phyloP scores from a whole-genome alignment of 2,329 filamentous ascomycete genomes.

The Pseudopyrenochaeta lycopersici region DNA sequence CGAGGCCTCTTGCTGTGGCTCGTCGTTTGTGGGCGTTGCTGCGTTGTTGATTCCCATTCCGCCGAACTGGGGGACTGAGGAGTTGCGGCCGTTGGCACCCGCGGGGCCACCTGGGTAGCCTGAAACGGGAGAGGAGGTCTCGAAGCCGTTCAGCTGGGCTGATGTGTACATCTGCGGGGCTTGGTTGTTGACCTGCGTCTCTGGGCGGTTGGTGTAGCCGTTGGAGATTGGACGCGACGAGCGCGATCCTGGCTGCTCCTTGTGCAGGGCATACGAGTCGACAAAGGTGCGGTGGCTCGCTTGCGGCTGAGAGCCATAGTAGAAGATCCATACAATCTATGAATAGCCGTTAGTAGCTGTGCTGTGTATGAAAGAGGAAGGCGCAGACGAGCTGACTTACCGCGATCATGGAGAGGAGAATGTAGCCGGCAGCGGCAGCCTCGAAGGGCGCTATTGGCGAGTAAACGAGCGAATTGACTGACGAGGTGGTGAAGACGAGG shows the following conservation, averaged over 20 bases:
- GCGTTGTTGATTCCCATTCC: slow-evolving; percentile 35
- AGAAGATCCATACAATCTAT: slow-evolving; percentile 98
- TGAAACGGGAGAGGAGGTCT: slow-evolving; percentile 88
- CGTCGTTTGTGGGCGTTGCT: slow-evolving; percentile 54
- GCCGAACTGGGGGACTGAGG: slow-evolving; percentile 59
- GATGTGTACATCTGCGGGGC: slow-evolving; percentile 98
- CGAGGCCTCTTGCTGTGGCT: slow-evolving; percentile 73
- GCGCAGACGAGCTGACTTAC: slow-evolving; percentile 63
- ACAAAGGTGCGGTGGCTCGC: slow-evolving; percentile 88
- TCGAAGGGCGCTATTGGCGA: slow-evolving; percentile 75
- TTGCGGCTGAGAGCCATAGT: slow-evolving; percentile 92
- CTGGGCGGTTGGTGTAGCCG: slow-evolving; percentile 78
- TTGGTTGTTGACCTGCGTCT: slow-evolving; percentile 75
- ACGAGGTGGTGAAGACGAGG: slow-evolving; percentile 84
- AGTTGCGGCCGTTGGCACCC: slow-evolving; percentile 67
- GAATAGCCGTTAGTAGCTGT: slow-evolving; percentile 26
- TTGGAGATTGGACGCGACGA: slow-evolving; percentile 76
- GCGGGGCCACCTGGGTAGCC: slow-evolving; percentile 68
- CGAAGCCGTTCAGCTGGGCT: slow-evolving; percentile 92
- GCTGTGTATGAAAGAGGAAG: neutral
- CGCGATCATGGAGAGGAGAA: slow-evolving; percentile 89
- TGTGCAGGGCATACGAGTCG: slow-evolving; percentile 93
- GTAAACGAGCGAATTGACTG: slow-evolving; percentile 88
- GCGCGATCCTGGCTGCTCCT: slow-evolving; percentile 73
- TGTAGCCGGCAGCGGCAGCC: slow-evolving; percentile 90